A percentile compares a stretch with the other conserved stretches of the same genome.
These are phyloP conservation scores for Xylaria castorea DNA, from an alignment of 495 filamentous ascomycete species.

Conservation along the genomic window DNA sequence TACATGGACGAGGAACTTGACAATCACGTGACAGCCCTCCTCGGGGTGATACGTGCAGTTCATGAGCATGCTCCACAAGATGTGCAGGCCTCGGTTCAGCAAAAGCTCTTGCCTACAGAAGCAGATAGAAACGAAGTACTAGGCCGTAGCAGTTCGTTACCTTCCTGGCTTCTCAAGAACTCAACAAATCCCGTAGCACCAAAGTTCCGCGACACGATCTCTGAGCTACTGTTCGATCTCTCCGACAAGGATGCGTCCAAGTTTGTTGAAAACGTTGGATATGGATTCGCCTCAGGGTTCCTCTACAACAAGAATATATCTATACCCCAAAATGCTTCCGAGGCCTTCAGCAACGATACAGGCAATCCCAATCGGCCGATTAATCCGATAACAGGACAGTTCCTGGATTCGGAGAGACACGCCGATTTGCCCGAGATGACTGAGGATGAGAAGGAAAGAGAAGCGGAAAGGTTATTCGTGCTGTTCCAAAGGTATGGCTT, in stretches of 20 bases:
- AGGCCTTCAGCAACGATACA: conserved; percentile 54
- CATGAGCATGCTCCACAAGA: conserved; percentile 73
- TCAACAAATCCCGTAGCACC: conserved; percentile 74
- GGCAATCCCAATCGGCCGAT: conserved; percentile 49
- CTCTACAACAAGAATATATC: conserved; percentile 80
- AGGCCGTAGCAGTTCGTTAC: conserved; percentile 74
- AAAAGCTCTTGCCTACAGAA: conserved; percentile 76
- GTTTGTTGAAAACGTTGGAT: conserved; percentile 84
- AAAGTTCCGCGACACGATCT: conserved; percentile 75
- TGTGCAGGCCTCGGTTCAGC: conserved; percentile 67
- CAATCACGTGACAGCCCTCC: conserved; percentile 67
- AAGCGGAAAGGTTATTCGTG: conserved; percentile 92
- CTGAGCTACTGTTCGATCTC: conserved; percentile 82
- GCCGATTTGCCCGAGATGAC: conserved; percentile 75
- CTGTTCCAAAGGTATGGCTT: conserved; percentile 82
- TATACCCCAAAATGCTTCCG: conserved; percentile 70
- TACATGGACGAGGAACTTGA: conserved; percentile 75
- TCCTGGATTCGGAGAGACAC: conserved; percentile 70
- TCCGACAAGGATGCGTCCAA: conserved; percentile 75
- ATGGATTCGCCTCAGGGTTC: conserved; percentile 91
- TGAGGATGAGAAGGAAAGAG: conserved; percentile 86
- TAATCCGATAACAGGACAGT: conserved; percentile 93
- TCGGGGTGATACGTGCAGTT: conserved; percentile 74
- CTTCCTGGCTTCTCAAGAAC: conserved; percentile 80
- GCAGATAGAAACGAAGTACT: conserved; percentile 79